Base-by-base conservation (phyloP, 306 rosid species). In the Cucurbita argyrosperma region DNA sequence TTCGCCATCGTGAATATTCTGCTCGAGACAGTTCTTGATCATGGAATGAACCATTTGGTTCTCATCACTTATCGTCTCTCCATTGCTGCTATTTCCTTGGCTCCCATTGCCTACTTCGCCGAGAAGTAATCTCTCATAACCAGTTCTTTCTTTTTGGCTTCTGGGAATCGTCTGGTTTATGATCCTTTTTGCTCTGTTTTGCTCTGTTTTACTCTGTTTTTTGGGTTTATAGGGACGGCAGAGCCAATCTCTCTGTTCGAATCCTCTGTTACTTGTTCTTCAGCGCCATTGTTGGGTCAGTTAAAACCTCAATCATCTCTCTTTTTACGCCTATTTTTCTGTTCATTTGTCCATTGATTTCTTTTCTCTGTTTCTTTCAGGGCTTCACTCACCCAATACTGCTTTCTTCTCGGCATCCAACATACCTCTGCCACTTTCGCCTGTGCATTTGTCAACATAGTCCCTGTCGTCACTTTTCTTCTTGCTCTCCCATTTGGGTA, bases 351-450 rank as follows among this genome's bases (percentile, higher is more conserved):
- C 1, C 15, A 21, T 3, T 62, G 2, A 26, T 19, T 73, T 37
- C 18, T 26, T 7, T 0, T 14, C 2, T 11, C 3, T 16, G 18
- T 55, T 11, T 11, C 11, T 37, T 52, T 78, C 65, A 92, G 98
- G 84, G 82, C 96, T 68, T 92, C 98, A 10, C 76, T 85, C 19
- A 86, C 98, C 46, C 98, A 90, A 75, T 92, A 88, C 82, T 80
- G 88, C 56, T 90, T 88, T 85, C 96, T 92, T 76, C 74, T 90
- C 66, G 98, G 98, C 10, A 88, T 92, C 63, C 89, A 90, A 81
- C 85, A 90, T 77, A 92, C 98, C 13, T 92, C 98, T 30, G 96
- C 96, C 53, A 90, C 96, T 73, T 92, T 90, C 79, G 80, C 96
- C 26, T 87, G 90, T 73, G 98, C 98, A 74, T 92, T 92, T 53